Conservation (phyloP, 2,329 filamentous ascomycete species). For the Sclerotinia minor region DNA sequence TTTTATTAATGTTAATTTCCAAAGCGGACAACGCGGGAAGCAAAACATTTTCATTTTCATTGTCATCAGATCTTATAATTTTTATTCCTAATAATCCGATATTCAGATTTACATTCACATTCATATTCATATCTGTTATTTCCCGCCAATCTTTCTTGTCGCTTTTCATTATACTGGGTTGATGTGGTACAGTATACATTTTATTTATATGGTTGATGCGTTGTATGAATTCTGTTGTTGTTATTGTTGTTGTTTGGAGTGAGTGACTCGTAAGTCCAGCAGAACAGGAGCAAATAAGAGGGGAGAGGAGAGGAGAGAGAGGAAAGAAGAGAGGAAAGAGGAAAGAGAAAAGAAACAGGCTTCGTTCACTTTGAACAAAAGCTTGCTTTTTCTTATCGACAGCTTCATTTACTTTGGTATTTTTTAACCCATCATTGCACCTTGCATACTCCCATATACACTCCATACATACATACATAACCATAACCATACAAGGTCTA, state of each 20-base stretch:
- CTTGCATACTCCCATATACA: not conserved
- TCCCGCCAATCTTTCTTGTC: not conserved
- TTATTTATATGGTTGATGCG: slow-evolving; percentile 2
- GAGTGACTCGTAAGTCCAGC: not conserved
- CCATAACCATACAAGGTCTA: not conserved
- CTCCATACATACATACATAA: not conserved
- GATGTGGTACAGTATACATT: not conserved
- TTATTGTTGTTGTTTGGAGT: no score
- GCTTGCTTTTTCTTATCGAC: not conserved
- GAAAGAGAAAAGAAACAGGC: not conserved
- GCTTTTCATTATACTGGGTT: not conserved
- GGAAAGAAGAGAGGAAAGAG: not conserved
- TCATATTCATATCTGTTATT: not conserved
- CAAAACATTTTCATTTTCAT: not conserved
- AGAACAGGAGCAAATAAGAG: not conserved
- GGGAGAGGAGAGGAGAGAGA: not conserved
- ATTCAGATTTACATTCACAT: not conserved
- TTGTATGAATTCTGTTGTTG: not conserved
- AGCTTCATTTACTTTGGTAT: not conserved
- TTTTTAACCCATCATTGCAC: not conserved
- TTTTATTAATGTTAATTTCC: not conserved
- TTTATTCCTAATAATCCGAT: not conserved
- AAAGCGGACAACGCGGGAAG: slow-evolving; percentile 1
- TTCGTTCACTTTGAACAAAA: not conserved
- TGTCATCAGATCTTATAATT: not conserved